Evolutionary conservation across 345 rosid species (phyloP).

Genomic region (Gossypium thurberi): DNA sequence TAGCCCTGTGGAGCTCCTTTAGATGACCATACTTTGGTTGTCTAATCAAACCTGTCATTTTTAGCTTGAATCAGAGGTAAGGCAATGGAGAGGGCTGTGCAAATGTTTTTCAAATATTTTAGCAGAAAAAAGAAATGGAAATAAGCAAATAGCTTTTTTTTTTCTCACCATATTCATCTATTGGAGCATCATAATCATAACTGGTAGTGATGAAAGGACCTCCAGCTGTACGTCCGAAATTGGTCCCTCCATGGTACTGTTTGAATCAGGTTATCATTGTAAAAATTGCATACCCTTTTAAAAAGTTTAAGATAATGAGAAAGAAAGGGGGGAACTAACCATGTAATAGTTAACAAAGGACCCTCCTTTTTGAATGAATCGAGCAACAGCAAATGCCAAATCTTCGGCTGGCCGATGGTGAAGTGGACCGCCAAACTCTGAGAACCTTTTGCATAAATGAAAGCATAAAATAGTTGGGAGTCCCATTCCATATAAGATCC

Average conservation of each 20-base stretch:
- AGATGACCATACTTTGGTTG: conserved; percentile 96
- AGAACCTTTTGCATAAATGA: conserved; percentile 46
- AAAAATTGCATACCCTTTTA: background rate
- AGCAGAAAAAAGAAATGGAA: background rate
- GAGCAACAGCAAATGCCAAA: conserved; percentile 93
- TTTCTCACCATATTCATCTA: conserved; percentile 90
- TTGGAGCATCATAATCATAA: conserved; percentile 94
- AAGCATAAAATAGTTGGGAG: background rate
- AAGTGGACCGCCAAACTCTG: conserved; percentile 90
- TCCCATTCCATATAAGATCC: background rate
- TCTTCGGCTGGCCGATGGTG: conserved; percentile 95
- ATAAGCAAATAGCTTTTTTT: background rate
- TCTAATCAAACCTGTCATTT: conserved; percentile 67
- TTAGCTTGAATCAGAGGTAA: background rate
- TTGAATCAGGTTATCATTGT: conserved; percentile 9
- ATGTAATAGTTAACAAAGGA: conserved; percentile 93
- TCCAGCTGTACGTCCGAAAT: conserved; percentile 96
- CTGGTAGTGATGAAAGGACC: conserved; percentile 98
- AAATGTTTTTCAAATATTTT: background rate
- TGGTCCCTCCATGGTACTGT: conserved; percentile 99
- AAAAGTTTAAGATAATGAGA: background rate
- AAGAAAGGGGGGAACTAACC: conserved; percentile 34
- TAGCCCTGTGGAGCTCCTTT: conserved; percentile 89
- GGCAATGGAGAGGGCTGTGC: background rate
- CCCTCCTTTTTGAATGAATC: conserved; percentile 95